Conservation (phyloP, 2,329 filamentous ascomycete species). For the Rutstroemia sp. region DNA sequence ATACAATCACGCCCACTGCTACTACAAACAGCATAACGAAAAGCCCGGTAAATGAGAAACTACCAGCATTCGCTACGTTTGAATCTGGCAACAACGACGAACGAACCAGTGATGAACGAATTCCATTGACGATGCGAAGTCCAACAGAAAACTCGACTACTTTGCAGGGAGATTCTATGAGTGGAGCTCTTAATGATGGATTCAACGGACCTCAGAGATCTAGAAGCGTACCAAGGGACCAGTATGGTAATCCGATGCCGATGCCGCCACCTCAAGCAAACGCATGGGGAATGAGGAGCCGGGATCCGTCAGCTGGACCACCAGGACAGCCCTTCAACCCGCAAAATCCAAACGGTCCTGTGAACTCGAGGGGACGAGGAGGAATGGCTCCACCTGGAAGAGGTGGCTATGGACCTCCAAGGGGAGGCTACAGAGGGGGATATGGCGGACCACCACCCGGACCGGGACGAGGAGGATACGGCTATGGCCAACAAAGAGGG, state of each 20-base stretch:
- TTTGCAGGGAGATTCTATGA: slow-evolving; percentile 5
- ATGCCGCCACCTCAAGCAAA: slow-evolving; percentile 26
- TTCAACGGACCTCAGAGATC: slow-evolving; percentile 16
- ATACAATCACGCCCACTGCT: slow-evolving; percentile 30
- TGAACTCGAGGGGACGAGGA: slow-evolving; percentile 25
- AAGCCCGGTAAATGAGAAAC: slow-evolving; percentile 43
- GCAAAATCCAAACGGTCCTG: slow-evolving; percentile 28
- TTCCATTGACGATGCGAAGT: slow-evolving; percentile 59
- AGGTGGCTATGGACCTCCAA: slow-evolving; percentile 26
- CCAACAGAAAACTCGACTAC: slow-evolving; percentile 43
- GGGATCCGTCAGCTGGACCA: slow-evolving; percentile 40
- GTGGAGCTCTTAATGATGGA: slow-evolving; percentile 19
- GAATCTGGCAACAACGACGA: slow-evolving; percentile 49
- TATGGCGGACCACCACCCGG: slow-evolving; percentile 16
- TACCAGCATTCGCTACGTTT: slow-evolving; percentile 55
- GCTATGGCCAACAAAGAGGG: slow-evolving; percentile 37
- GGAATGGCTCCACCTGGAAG: slow-evolving; percentile 21
- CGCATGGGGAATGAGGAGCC: slow-evolving; percentile 35
- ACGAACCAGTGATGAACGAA: slow-evolving; percentile 58
- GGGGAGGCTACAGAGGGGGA: slow-evolving; percentile 40
- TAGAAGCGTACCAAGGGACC: slow-evolving; percentile 42
- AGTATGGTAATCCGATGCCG: slow-evolving; percentile 55
- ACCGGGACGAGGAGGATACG: slow-evolving; percentile 41
- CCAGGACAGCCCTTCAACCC: slow-evolving; percentile 43
- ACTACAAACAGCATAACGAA: slow-evolving; percentile 50